phyloP scores from a whole-genome alignment of 108 stramenopile species.

The Nitzschia palea region DNA sequence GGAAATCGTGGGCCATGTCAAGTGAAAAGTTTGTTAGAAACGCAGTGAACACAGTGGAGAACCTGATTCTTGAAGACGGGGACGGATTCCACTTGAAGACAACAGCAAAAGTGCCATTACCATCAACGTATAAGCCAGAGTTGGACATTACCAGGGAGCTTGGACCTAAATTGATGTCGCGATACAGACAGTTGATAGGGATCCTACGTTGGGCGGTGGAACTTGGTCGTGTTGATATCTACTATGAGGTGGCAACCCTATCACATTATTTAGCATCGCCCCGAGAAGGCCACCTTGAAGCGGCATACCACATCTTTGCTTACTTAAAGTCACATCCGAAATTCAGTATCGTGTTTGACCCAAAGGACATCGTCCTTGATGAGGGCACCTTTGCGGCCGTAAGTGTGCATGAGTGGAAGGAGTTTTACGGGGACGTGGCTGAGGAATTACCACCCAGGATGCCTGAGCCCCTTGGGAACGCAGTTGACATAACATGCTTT shows the following conservation, averaged over 20 bases:
- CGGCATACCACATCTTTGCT: constrained; percentile 34
- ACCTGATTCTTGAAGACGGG: not conserved
- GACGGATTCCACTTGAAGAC: not conserved
- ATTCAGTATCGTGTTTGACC: constrained; percentile 34
- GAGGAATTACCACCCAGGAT: constrained; percentile 34
- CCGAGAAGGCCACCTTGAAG: constrained; percentile 37
- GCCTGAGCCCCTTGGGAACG: constrained; percentile 23
- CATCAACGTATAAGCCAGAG: not conserved
- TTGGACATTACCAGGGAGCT: constrained; percentile 7
- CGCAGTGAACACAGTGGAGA: constrained; percentile 7
- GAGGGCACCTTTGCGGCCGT: not conserved
- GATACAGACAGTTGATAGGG: not conserved
- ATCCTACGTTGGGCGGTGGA: constrained; percentile 30
- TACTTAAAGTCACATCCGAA: constrained; percentile 25
- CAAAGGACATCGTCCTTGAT: not conserved
- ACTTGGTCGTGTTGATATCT: constrained; percentile 33
- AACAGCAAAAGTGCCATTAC: not conserved
- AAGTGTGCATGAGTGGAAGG: constrained; percentile 18
- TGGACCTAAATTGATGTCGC: not conserved
- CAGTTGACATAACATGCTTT: constrained; percentile 27
- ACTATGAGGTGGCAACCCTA: constrained; percentile 28
- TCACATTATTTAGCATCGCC: constrained; percentile 28
- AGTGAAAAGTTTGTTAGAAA: not conserved
- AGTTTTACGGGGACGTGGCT: constrained; percentile 16
- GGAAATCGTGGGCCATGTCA: not conserved